These are phyloP conservation scores for Trichophyton rubrum DNA, from an alignment of 2,329 filamentous ascomycete genomes.

Conservation along the genomic window DNA sequence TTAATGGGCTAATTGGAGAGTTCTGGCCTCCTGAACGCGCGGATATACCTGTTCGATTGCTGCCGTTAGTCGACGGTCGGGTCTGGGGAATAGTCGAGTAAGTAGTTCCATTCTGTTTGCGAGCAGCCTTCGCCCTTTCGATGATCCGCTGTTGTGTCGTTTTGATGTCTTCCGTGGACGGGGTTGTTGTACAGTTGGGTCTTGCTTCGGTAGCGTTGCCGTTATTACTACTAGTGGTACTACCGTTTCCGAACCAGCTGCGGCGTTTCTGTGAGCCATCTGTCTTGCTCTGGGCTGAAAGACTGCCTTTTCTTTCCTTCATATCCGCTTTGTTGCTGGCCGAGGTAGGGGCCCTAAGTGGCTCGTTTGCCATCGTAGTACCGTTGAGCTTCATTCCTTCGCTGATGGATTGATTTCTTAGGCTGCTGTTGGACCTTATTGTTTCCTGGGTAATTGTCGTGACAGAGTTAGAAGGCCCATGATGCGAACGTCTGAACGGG, in stretches of 20 bases:
- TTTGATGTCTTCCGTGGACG: conserved; percentile 14
- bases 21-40: conserved; percentile 5
- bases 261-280: conserved; percentile 24
- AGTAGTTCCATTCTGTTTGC: neutral
- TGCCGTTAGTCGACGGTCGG: conserved; percentile 1
- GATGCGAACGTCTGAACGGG: conserved; percentile 31
- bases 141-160: conserved; percentile 15
- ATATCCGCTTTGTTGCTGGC: conserved; percentile 15
- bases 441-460: conserved; percentile 21
- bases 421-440: conserved; percentile 3
- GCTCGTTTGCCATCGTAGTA: conserved; percentile 3
- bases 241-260: conserved; percentile 28
- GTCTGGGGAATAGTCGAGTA: neutral
- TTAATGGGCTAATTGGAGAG: conserved; percentile 2
- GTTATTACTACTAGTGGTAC: conserved; percentile 6
- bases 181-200: neutral
- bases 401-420: conserved; percentile 4
- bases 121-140: conserved; percentile 11
- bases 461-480: conserved; percentile 25
- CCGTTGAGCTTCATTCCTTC: conserved; percentile 15
- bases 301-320: conserved; percentile 27
- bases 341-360: conserved; percentile 13
- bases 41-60: neutral
- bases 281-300: conserved; percentile 24
- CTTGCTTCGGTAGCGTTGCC: neutral